Evolutionary conservation across 352 stramenopile genomes (phyloP), one percentile per base, ranked within the genome.

Genomic region (Phytophthora boehmeriae): DNA sequence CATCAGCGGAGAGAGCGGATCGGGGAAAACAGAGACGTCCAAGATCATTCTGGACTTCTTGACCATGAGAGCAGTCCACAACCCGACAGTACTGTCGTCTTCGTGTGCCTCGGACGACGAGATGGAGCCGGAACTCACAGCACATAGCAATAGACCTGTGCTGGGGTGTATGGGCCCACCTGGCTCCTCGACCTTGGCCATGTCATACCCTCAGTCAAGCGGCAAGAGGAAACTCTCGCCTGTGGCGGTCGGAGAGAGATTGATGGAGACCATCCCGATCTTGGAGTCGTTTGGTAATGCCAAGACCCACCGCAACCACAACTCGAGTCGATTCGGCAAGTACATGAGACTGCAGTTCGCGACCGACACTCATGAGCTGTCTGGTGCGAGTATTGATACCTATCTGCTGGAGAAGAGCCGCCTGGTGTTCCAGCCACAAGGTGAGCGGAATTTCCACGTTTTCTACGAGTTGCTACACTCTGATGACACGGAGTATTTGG

Each of bases 11-110:
- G 95, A 98, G 62, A 96, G 81, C 20, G 95, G 95, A 10, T 96
- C 93, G 4, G 95, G 95, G 42, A 98, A 98, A 73, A 98, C 95
- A 1, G 94, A 98, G 63, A 98, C 93, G 16, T 97, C 95, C 55
- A 98, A 98, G 75, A 97, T 97, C 72, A 91, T 95, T 27, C 62
- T 94, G 35, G 83, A 95, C 51, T 93, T 95, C 64, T 64, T 96
- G 22, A 91, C 88, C 2, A 91, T 86, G 60, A 76, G 82, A 9
- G 86, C 83, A 0, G 73, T 85, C 6, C 75, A 87, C 62, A 81
- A 73, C 34, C 59, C 65, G 11, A 66, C 76, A 41, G 61, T 75
- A 4, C 89, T 81, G 4, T 39, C 78, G 5, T 64, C 75, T 10
- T 92, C 78, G 0, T 77, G 59, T 25, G 67, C 68, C n/a, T 80